Base-by-base conservation (phyloP, 495 filamentous ascomycete species). In the Aspergillus campestris region DNA sequence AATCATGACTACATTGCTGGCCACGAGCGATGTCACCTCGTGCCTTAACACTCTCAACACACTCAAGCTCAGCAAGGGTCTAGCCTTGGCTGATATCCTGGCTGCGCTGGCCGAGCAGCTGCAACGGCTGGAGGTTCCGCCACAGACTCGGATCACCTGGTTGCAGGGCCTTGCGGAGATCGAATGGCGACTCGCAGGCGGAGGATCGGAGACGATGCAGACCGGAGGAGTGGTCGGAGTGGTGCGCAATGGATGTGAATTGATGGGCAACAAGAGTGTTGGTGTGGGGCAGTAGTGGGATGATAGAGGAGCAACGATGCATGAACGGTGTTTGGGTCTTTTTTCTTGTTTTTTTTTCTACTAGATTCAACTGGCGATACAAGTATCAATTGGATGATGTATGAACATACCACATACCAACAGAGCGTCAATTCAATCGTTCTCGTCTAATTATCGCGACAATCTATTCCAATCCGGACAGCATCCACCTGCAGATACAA, bases 51-150 rank as follows among this genome's bases (percentile, higher is more conserved):
- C 88, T 0, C 79, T 98, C 55, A 89, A 94, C 57, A 79, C 82
- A 6, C 72, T 98, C 27, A 97, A 97, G 64, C 62, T 80, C 5
- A 78, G 75, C 31, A 89, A 91, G 53, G 92, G 92, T n/a, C 70
- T 98, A 34, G 92, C 92, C 8, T 61, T 98, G 37, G 94, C 92
- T 2, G 92, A 98, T 57, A 95, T 98, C 45, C 76, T 98, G 40
- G 87, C 87, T 1, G 81, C 87, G 3, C 55, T 97, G 29, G 77
- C 80, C 1, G 90, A 95, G 46, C 84, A 95, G 64, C 59, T 98
- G 45, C 73, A 78, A 30, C 82, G 81, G 61, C 60, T 94, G 36
- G 88, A 94, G 56, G 94, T 95, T 6, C 89, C 89, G 31, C 74
- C 82, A 4, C 82, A 94, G 64, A 90, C 84, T 18, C 83, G 92